Conservation (phyloP, 768 basidiomycete genomes). For the Gloeopeniophorella convolvens region DNA sequence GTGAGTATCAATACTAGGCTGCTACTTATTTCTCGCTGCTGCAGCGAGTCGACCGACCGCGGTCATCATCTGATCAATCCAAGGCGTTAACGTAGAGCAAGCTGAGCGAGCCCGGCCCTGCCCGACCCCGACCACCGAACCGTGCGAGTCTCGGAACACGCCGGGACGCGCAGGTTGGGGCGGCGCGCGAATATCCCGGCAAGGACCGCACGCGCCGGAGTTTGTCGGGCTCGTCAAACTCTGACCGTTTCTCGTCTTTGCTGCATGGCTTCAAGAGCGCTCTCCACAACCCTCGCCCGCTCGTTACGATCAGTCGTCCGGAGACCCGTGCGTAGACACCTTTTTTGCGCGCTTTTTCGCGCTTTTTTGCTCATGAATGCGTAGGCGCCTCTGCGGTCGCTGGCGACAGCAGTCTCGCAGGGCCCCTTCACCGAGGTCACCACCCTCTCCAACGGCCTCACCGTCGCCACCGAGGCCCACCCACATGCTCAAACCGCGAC, state of each 20-base stretch:
- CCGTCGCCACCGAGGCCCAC: slow-evolving; percentile 88
- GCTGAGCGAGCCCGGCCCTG: too few relatives aligned
- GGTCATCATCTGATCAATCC: too few relatives aligned
- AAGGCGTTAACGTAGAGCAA: too few relatives aligned
- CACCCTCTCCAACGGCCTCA: slow-evolving; percentile 90
- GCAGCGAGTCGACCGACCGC: too few relatives aligned
- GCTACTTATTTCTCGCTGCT: too few relatives aligned
- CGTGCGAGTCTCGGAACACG: too few relatives aligned
- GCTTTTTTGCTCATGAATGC: slow-evolving; percentile 5
- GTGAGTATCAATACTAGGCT: too few relatives aligned
- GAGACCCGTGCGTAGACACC: slow-evolving; percentile 4
- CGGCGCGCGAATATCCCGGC: slow-evolving; percentile 5
- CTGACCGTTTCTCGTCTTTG: slow-evolving; percentile 26
- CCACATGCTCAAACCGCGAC: slow-evolving; percentile 93
- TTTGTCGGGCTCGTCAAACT: slow-evolving; percentile 21
- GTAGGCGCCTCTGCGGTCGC: slow-evolving; percentile 55
- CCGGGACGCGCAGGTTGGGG: not conserved
- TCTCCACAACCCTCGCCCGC: slow-evolving; percentile 15
- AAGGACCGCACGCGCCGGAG: slow-evolving; percentile 1
- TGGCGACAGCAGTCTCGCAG: slow-evolving; percentile 62
- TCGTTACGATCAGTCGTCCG: slow-evolving; percentile 13
- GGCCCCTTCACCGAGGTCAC: slow-evolving; percentile 85
- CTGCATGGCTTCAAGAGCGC: slow-evolving; percentile 37
- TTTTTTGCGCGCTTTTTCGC: not conserved
- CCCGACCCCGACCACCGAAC: too few relatives aligned